Evolutionary conservation across 108 stramenopile genomes (phyloP).

Genomic region (Epithemia pelagica): DNA sequence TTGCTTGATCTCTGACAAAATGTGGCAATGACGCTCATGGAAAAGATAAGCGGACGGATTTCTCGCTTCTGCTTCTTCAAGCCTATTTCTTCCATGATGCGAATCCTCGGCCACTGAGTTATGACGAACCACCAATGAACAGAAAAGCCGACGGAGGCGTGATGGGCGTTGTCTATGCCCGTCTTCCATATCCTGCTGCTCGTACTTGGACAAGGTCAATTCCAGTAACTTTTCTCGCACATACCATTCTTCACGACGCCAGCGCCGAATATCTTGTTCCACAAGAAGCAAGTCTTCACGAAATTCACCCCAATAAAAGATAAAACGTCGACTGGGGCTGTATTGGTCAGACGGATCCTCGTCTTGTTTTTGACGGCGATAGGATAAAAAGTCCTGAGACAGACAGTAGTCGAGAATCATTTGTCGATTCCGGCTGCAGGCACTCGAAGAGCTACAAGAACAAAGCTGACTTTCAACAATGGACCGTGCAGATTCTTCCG

Average conservation of each 20-base stretch:
- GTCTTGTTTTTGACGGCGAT: neutral
- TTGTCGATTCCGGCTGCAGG: constrained; percentile 14
- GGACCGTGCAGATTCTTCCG: constrained; percentile 2
- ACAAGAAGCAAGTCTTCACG: neutral
- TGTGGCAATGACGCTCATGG: neutral
- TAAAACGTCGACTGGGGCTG: neutral
- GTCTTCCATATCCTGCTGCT: neutral
- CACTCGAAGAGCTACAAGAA: constrained; percentile 5
- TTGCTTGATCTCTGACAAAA: neutral
- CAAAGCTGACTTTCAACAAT: constrained; percentile 8
- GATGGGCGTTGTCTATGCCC: too few species aligned
- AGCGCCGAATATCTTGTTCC: neutral
- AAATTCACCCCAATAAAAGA: neutral
- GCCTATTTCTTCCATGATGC: too few species aligned
- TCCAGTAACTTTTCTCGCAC: neutral
- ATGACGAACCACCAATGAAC: too few species aligned
- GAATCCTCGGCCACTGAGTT: too few species aligned
- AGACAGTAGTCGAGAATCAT: constrained; percentile 6
- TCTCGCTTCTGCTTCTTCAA: too few species aligned
- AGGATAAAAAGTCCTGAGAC: neutral
- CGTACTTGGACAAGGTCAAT: neutral
- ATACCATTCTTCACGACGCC: neutral
- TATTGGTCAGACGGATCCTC: neutral
- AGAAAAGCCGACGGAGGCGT: too few species aligned
- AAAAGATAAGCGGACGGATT: constrained; percentile 2